Conservation (phyloP, 1,139 yeast genomes). For the Taiozyma onychis region DNA sequence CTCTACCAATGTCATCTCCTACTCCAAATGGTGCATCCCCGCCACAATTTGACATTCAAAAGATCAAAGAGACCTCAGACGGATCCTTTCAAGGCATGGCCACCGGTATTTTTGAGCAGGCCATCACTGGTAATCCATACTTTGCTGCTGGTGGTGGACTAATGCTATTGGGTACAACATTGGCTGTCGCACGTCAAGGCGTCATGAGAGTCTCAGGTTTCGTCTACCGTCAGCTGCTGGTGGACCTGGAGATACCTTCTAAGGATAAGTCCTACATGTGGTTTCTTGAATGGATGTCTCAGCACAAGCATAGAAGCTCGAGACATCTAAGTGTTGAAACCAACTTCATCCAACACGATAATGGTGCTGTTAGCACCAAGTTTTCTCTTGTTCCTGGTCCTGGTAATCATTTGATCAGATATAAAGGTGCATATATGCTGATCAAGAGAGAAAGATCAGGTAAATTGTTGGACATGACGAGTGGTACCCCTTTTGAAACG, state of each 20-base stretch:
- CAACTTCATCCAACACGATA: constrained; percentile 80
- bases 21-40: neutral
- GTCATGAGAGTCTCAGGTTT: constrained; percentile 58
- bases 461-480: constrained; percentile 79
- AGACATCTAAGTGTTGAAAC: constrained; percentile 92
- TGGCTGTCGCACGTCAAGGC: constrained; percentile 75
- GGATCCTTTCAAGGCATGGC: constrained; percentile 20
- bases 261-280: constrained; percentile 91
- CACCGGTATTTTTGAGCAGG: constrained; percentile 32
- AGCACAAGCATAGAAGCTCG: constrained; percentile 63
- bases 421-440: constrained; percentile 83
- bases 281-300: constrained; percentile 97
- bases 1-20: neutral
- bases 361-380: constrained; percentile 84
- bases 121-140: constrained; percentile 74
- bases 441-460: constrained; percentile 90
- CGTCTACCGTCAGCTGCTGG: constrained; percentile 76
- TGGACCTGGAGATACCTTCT: constrained; percentile 89
- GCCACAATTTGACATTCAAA: constrained; percentile 1
- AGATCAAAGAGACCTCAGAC: constrained; percentile 15
- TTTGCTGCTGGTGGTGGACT: constrained; percentile 98
- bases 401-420: constrained; percentile 82
- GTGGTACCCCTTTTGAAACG: constrained; percentile 94
- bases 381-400: constrained; percentile 97
- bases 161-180: constrained; percentile 85